Base-by-base conservation (phyloP, 345 rosid species). In the Gossypium herbaceum region DNA sequence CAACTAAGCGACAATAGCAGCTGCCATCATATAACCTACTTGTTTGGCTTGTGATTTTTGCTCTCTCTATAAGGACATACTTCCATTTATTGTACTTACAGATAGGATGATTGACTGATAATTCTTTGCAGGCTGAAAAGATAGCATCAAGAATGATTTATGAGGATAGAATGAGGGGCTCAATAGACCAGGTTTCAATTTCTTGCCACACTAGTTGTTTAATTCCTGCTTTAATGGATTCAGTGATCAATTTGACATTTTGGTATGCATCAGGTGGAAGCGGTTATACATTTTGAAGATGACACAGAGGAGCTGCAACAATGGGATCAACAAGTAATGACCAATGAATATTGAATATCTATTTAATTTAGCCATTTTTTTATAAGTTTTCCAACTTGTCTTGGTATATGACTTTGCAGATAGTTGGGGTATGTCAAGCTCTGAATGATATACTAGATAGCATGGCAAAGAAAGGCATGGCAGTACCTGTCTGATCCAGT, bases 111-210 rank as follows among this genome's bases (percentile, higher is more conserved):
- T 73, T 60, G 76, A 10, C 52, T 39, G 16, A 43, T 71, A 45
- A 27, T 13, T 54, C 64, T 52, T 66, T 78, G 25, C 85, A 92
- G 98, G 98, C 99, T 54, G 98, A 93, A 87, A 95, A 95, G 94
- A 95, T 93, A 79, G 98, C 99, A 62, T 92, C 99, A 73, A 88
- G 94, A 80, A 95, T 95, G 99, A 95, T 95, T 77, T 86, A 77
- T 2, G 94, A 95, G 81, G 99, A 95, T 76, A 88, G 94, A 84
- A 56, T 56, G 27, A 56, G 60, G 60, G 60, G 60, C 11, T 56
- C 60, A 20, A 20, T 56, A 9, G 60, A 95, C 82, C 99, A 93
- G 99, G 98, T 88, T 75, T 72, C 80, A 20, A 67, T 55, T 12
- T 19, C 3, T 66, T 57, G 62, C 63, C n/a, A n/a, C 70, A 19